phyloP scores from a whole-genome alignment of 169 alveolate species.

The Cardiosporidium cionae region DNA sequence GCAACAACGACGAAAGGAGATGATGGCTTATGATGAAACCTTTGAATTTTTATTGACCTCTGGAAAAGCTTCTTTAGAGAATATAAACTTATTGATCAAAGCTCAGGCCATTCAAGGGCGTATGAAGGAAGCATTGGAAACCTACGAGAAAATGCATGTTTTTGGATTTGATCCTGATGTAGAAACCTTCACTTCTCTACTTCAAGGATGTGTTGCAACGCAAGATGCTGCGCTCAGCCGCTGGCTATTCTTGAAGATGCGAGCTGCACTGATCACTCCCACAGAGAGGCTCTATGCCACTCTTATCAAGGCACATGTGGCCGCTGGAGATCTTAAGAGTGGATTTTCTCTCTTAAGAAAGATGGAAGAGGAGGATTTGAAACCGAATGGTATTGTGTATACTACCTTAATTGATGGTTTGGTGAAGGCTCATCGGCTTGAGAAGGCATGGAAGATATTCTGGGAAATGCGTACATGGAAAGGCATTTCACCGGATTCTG shows the following conservation, averaged over 20 bases:
- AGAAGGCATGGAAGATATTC: constrained; percentile 62
- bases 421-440: constrained; percentile 22
- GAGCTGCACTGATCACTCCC: constrained; percentile 52
- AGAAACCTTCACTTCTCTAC: constrained; percentile 45
- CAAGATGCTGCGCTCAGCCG: constrained; percentile 48
- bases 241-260: constrained; percentile 55
- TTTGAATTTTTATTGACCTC: constrained; percentile 27
- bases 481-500: constrained; percentile 64
- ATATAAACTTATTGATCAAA: constrained; percentile 25
- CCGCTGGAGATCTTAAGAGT: constrained; percentile 45
- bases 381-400: constrained; percentile 52
- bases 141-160: constrained; percentile 33
- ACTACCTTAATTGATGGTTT: constrained; percentile 64
- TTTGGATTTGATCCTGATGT: constrained; percentile 32
- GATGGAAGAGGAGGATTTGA: constrained; percentile 60
- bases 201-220: not conserved
- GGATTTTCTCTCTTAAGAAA: constrained; percentile 58
- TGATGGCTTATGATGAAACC: not conserved
- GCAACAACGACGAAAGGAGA: not conserved
- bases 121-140: constrained; percentile 24
- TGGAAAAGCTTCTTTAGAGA: constrained; percentile 7
- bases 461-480: constrained; percentile 62
- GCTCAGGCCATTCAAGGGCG: constrained; percentile 17
- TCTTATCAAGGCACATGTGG: constrained; percentile 53
- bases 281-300: constrained; percentile 54